phyloP scores from a whole-genome alignment of 305 asterid species.

The Fraxinus dipetala region DNA sequence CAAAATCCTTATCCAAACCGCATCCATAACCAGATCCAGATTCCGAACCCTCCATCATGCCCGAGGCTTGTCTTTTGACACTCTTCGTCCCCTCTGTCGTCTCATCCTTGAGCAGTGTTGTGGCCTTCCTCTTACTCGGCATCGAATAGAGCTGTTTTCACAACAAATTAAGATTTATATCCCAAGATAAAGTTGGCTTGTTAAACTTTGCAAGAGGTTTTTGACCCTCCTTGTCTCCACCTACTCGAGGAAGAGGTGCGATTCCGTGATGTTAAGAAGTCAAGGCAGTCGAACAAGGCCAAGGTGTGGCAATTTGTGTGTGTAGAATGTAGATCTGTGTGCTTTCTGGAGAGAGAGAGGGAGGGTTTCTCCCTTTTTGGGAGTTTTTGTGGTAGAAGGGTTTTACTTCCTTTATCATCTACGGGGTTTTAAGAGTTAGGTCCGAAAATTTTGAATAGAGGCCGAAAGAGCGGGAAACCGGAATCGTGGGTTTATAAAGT shows the following conservation, averaged over 20 bases:
- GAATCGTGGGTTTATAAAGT: neutral
- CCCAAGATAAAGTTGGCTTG: neutral
- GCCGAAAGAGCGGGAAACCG: constrained; percentile 1
- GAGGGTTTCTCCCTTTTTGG: neutral
- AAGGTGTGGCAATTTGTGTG: too few species aligned
- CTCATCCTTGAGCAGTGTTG: neutral
- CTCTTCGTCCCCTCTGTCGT: neutral
- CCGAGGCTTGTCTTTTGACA: constrained; percentile 8
- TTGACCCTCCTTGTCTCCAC: neutral
- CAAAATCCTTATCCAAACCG: constrained; percentile 2
- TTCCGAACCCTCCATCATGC: neutral
- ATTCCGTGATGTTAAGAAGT: neutral
- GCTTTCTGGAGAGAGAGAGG: neutral
- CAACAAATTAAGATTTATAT: neutral
- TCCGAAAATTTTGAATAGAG: neutral
- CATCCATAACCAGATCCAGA: neutral
- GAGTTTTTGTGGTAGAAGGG: neutral
- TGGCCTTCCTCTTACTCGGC: constrained; percentile 30
- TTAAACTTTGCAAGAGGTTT: neutral
- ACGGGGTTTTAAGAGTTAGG: neutral
- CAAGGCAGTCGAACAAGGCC: neutral
- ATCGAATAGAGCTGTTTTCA: constrained; percentile 5
- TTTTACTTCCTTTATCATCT: neutral
- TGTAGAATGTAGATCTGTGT: neutral
- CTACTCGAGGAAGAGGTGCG: neutral